phyloP scores from a whole-genome alignment of 345 rosid genomes.

The Brassica rapa region DNA sequence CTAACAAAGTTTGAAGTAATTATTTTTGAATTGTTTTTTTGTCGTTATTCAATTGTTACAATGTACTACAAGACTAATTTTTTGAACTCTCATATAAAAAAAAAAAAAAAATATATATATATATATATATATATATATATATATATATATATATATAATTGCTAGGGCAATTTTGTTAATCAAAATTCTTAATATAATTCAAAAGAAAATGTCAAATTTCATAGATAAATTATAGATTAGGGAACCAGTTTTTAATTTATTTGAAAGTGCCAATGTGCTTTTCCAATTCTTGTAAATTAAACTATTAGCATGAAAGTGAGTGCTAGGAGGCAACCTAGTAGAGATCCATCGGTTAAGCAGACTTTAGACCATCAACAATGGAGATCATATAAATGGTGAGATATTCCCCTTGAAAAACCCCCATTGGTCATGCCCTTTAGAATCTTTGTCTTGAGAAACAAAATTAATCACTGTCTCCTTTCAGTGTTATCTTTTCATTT shows the following conservation, averaged over 20 bases:
- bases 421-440: background rate
- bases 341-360: background rate
- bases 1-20: background rate
- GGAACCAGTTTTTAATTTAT: background rate
- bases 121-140: background rate
- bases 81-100: background rate
- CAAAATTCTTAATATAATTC: background rate
- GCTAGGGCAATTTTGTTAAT: background rate
- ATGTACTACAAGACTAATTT: background rate
- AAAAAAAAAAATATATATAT: background rate
- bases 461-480: background rate
- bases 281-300: background rate
- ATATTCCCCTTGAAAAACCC: no score
- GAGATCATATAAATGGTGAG: no score
- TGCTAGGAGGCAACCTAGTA: background rate
- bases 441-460: background rate
- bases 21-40: background rate
- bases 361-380: background rate
- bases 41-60: background rate
- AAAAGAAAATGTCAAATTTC: background rate
- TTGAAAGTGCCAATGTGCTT: background rate
- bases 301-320: background rate
- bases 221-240: background rate
- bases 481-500: background rate
- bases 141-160: background rate